Conservation (phyloP, 495 filamentous ascomycete species). For the Xylaria intraflava region DNA sequence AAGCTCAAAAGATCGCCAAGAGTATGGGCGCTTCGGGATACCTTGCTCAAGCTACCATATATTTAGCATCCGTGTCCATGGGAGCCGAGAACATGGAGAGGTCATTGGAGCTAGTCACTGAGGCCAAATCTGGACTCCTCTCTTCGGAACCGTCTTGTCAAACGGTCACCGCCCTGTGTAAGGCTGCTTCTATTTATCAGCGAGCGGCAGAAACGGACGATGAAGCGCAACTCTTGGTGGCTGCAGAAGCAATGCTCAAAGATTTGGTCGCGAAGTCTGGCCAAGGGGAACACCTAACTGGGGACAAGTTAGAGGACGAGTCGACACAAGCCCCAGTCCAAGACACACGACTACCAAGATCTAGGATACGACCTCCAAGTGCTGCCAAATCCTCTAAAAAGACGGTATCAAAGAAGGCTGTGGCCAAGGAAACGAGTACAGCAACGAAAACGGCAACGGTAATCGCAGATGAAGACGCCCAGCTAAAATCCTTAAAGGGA, state of each 20-base stretch:
- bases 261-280: constrained; percentile 14
- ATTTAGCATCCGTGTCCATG: constrained; percentile 58
- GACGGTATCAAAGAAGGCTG: constrained; percentile 19
- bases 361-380: constrained; percentile 10
- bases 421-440: constrained; percentile 11
- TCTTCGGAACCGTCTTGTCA: constrained; percentile 41
- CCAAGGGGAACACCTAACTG: not conserved
- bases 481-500: constrained; percentile 52
- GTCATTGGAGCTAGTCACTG: constrained; percentile 52
- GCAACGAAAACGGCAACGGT: constrained; percentile 19
- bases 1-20: constrained; percentile 71
- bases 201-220: constrained; percentile 32
- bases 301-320: constrained; percentile 38
- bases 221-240: constrained; percentile 30
- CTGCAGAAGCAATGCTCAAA: constrained; percentile 34
- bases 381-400: constrained; percentile 21
- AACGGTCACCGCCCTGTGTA: constrained; percentile 36
- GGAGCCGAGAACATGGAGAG: constrained; percentile 56
- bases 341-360: constrained; percentile 29
- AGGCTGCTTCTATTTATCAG: constrained; percentile 39
- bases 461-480: constrained; percentile 41
- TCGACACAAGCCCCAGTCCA: constrained; percentile 37
- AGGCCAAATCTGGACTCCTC: constrained; percentile 38
- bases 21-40: constrained; percentile 58
- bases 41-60: constrained; percentile 45